Base-by-base conservation (phyloP, 257 asterid genomes). In the Osmanthus fragrans region DNA sequence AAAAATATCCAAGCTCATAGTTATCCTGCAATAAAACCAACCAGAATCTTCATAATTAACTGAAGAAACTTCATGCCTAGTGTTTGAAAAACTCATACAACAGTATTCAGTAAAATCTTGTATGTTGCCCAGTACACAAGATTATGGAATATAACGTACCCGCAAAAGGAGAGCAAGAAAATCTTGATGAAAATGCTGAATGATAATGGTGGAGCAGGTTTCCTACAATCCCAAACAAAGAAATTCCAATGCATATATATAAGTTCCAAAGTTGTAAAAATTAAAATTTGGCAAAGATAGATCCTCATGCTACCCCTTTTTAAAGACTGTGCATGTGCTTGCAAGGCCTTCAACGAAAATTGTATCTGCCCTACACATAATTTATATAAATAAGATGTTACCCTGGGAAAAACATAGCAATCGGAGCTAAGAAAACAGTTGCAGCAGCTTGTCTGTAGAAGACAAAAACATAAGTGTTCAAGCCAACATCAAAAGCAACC, bases 401-500 rank as follows among this genome's bases (percentile, higher is more conserved):
- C 98, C 98, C 7, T 76, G 90, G 87, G 18, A 85, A 70, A 58
- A 89, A 82, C 70, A 89, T 37, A 76, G 97, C 90, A 63, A 89
- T 79, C 81, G 98, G 96, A 56, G 86, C 85, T 64, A 94, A 83
- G 88, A 92, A 89, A 68, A 92, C 82, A 54, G 98, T 82, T 2
- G 98, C 98, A 76, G 81, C 70, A 77, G 96, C 96, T 82, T 94
- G 98, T 80, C 98, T 87, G 64, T 94, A 94, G 86, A 90, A 90
- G 75, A 94, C 95, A 36, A 92, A 94, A 10, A 94, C 92, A 73
- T 73, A 92, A 42, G 98, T 81, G 71, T 86, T 92, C 97, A 92
- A 89, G 7, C 98, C 98, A 27, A 86, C 96, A 73, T 90, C 92
- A 16, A 94, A 89, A 6, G 98, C 97, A 73, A 89, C 86, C 83